Evolutionary conservation across 1,284 basidiomycete genomes (phyloP).

Genomic region (Tilletiaria anomala): DNA sequence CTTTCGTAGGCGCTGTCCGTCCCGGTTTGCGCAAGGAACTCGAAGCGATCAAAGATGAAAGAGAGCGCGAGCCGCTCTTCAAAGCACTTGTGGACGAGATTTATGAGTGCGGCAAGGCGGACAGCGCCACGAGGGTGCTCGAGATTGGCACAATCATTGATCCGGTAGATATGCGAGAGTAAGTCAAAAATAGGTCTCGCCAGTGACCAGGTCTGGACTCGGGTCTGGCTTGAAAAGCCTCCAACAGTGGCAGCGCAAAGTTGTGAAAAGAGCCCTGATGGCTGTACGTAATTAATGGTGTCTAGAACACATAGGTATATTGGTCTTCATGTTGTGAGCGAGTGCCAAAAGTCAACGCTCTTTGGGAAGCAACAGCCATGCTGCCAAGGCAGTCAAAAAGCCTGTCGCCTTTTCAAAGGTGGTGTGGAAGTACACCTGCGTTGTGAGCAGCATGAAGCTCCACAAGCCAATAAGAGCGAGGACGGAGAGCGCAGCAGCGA

Average conservation of each 20-base stretch:
- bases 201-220: too few species aligned
- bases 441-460: conserved; percentile 62
- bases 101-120: conserved; percentile 12
- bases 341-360: too few species aligned
- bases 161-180: conserved; percentile 16
- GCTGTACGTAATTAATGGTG: too few species aligned
- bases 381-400: conserved; percentile 40
- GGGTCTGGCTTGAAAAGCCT: too few species aligned
- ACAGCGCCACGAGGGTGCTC: conserved; percentile 12
- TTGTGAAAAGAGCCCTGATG: too few species aligned
- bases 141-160: conserved; percentile 25
- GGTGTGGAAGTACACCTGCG: conserved; percentile 78
- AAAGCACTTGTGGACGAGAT: conserved; percentile 8
- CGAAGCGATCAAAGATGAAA: conserved; percentile 6
- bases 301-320: too few species aligned
- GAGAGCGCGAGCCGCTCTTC: conserved; percentile 7
- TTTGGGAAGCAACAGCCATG: background rate
- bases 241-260: too few species aligned
- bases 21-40: conserved; percentile 18
- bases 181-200: conserved; percentile 7
- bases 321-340: too few species aligned
- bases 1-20: conserved; percentile 5
- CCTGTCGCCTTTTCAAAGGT: conserved; percentile 75
- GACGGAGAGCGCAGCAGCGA: conserved; percentile 7
- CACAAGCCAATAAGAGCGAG: conserved; percentile 52